A percentile compares a stretch with the other conserved stretches of the same genome.
phyloP scores from a whole-genome alignment of 139 green algal genomes.

The Choricystis sp. region DNA sequence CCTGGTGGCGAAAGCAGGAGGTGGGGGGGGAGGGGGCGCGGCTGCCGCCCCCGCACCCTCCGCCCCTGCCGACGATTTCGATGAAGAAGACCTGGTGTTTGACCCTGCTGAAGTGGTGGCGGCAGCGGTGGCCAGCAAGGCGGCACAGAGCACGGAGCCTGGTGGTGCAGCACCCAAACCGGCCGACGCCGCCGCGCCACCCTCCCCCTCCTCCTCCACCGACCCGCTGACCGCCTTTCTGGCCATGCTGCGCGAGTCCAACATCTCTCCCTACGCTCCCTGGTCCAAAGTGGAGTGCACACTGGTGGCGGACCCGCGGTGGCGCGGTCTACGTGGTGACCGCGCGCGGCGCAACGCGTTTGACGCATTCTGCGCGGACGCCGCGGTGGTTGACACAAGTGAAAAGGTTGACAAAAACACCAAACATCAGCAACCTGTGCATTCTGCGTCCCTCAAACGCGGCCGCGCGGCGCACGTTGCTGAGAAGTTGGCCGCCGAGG shows the following conservation, averaged over 20 bases:
- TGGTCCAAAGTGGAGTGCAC: not conserved
- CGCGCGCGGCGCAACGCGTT: not conserved
- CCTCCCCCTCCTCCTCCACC: not conserved
- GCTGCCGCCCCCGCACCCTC: too few species aligned
- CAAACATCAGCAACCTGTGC: too few species aligned
- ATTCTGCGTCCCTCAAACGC: too few species aligned
- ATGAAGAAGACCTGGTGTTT: not conserved
- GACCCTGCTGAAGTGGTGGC: not conserved
- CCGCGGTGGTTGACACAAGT: not conserved
- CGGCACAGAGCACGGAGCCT: too few species aligned
- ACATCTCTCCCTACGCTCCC: not conserved
- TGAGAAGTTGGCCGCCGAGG: too few species aligned
- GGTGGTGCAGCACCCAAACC: too few species aligned
- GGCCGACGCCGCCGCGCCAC: too few species aligned
- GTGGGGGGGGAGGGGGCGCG: too few species aligned
- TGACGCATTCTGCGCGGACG: not conserved
- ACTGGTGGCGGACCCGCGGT: not conserved
- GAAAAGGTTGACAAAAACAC: not conserved
- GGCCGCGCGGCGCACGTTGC: too few species aligned
- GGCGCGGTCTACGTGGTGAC: not conserved
- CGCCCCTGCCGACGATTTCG: too few species aligned
- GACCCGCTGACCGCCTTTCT: not conserved
- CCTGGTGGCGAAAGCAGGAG: too few species aligned
- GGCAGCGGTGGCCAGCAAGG: not conserved
- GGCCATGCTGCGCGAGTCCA: not conserved